Conservation (phyloP, 768 basidiomycete genomes). For the Lentinula guzmanii region DNA sequence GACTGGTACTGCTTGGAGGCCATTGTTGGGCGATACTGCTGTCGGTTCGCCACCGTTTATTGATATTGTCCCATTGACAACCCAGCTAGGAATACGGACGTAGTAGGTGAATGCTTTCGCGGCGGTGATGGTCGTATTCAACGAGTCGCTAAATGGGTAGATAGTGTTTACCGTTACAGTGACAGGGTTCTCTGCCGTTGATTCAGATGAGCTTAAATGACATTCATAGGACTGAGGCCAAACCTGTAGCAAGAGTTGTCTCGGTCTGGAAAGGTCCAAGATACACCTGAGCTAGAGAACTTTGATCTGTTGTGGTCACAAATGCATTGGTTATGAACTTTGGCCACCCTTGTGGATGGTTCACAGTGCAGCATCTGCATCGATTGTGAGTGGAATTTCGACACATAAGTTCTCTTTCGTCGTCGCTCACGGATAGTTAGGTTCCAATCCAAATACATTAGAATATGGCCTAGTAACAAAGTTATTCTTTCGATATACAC, state of each 20-base stretch:
- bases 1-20: constrained; percentile 35
- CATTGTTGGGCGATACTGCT: constrained; percentile 34
- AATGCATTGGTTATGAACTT: constrained; percentile 50
- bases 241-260: constrained; percentile 33
- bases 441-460: constrained; percentile 44
- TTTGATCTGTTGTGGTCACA: constrained; percentile 36
- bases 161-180: constrained; percentile 39
- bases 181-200: constrained; percentile 31
- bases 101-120: constrained; percentile 37
- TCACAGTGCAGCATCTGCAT: constrained; percentile 43
- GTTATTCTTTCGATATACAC: background rate
- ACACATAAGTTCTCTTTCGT: background rate
- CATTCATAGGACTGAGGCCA: background rate
- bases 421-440: constrained; percentile 38
- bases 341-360: constrained; percentile 49
- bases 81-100: constrained; percentile 48
- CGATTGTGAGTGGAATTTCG: background rate
- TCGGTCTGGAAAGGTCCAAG: constrained; percentile 40
- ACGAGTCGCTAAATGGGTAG: constrained; percentile 46
- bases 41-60: constrained; percentile 26
- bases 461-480: constrained; percentile 30
- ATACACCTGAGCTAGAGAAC: constrained; percentile 42
- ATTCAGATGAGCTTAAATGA: background rate
- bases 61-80: constrained; percentile 37
- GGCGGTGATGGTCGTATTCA: constrained; percentile 40